Base-by-base conservation (phyloP, 108 stramenopile genomes). In the Seminavis robusta region DNA sequence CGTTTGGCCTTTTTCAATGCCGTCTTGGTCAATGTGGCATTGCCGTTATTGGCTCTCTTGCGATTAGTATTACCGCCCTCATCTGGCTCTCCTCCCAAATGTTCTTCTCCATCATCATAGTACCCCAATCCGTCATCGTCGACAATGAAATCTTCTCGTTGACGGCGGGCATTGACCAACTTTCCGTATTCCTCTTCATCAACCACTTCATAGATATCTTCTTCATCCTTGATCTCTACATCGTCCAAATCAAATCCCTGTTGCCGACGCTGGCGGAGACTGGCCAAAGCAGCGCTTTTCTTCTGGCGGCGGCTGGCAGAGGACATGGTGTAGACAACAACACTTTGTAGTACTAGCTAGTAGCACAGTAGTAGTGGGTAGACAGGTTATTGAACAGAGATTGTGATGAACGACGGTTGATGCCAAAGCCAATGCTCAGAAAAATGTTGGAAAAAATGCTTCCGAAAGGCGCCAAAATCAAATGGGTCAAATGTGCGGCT, bases 51-150 rank as follows among this genome's bases (percentile, higher is more conserved):
- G 29, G 16, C 37, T 4, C 62, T 65, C 44, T 56, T 28, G 4
- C 61, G 47, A 27, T 36, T 58, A 15, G 61, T 64, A 24, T 62
- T 71, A 47, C 59, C 71, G 41, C 26, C 56, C 13, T 56, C 15
- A 27, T 47, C 49, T 16, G 79, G 80, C 53, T 73, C 69, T 43
- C 80, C 84, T n/a, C 75, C 75, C 49, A 88, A 53, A 43, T 79
- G 84, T 67, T 98, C 97, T 76, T 98, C 97, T 19, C 97, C 97
- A 64, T 99, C 94, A 61, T 99, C 98, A 62, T 84, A 73, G 71
- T 99, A 99, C 19, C 97, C 97, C 17, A 98, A 58, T 33, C 97
- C 97, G 42, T 98, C 98, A 65, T 99, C 99, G 69, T 99, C 97
- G 17, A 99, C 97, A 3, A 99, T 97, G 67, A 99, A 99, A 59